A percentile compares a stretch with the other conserved stretches of the same genome.
Conservation (phyloP, 2,329 filamentous ascomycete species). For the Fusarium sp. region DNA sequence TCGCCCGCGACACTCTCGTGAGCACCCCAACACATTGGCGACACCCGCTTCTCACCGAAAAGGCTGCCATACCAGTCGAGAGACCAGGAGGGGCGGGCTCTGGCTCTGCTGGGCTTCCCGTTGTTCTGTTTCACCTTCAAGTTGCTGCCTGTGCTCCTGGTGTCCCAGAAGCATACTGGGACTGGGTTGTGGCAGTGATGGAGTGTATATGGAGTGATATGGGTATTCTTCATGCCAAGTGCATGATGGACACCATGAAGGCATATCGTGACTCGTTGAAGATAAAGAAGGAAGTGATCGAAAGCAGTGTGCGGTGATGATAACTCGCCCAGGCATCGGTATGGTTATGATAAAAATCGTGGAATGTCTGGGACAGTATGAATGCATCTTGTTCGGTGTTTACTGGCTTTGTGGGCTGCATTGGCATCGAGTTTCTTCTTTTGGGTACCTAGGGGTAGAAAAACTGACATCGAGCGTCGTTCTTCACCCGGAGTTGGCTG, state of each 20-base stretch:
- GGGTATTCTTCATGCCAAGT: conserved; percentile 61
- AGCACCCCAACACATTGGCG: conserved; percentile 63
- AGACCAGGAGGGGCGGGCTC: conserved; percentile 53
- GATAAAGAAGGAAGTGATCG: conserved; percentile 17
- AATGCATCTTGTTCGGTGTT: conserved; percentile 23
- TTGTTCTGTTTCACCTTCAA: conserved; percentile 60
- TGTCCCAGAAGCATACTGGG: conserved; percentile 53
- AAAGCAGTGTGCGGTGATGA: neutral
- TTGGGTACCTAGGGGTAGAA: neutral
- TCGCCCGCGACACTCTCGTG: conserved; percentile 56
- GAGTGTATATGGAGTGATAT: conserved; percentile 61
- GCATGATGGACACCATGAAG: conserved; percentile 55
- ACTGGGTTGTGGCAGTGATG: conserved; percentile 57
- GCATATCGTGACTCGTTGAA: conserved; percentile 31
- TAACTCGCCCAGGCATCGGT: neutral
- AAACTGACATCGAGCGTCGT: neutral
- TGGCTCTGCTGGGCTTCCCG: conserved; percentile 59
- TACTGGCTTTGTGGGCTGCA: neutral
- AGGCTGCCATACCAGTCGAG: conserved; percentile 48
- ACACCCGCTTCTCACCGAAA: conserved; percentile 56
- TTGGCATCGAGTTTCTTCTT: neutral
- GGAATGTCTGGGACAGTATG: neutral
- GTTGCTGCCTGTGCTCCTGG: conserved; percentile 59
- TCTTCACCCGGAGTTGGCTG: conserved; percentile 7
- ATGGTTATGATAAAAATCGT: neutral